phyloP scores from a whole-genome alignment of 495 filamentous ascomycete genomes.

The Penicillium coprophilum region DNA sequence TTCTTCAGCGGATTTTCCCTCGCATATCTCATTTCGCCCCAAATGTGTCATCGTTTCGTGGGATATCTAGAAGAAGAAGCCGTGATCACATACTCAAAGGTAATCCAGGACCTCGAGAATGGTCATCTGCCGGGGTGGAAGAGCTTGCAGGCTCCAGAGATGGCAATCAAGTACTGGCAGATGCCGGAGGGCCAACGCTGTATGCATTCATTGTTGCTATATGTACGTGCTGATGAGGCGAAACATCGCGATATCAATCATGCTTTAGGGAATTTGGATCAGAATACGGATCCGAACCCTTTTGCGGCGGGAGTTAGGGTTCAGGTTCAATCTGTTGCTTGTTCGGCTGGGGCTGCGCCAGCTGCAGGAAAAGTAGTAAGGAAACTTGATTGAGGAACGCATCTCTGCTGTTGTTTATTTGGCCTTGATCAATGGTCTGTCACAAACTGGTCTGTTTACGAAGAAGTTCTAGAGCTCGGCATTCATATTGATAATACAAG shows the following conservation, averaged over 20 bases:
- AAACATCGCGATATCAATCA: conserved; percentile 96
- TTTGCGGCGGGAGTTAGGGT: conserved; percentile 74
- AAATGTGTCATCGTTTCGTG: conserved; percentile 89
- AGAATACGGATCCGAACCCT: conserved; percentile 84
- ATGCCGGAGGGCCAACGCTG: conserved; percentile 79
- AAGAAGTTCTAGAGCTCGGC: neutral
- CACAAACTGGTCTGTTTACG: neutral
- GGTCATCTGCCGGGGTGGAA: conserved; percentile 80
- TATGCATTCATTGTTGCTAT: conserved; percentile 80
- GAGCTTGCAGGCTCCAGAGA: conserved; percentile 72
- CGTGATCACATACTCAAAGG: conserved; percentile 85
- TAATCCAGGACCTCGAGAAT: conserved; percentile 77
- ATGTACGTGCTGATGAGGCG: conserved; percentile 87
- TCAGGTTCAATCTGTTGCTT: conserved; percentile 10
- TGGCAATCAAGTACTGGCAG: conserved; percentile 83
- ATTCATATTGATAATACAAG: neutral
- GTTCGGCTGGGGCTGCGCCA: neutral
- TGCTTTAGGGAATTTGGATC: conserved; percentile 78
- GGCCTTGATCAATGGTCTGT: neutral
- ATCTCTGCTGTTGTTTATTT: neutral
- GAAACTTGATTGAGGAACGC: neutral
- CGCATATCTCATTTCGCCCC: conserved; percentile 80
- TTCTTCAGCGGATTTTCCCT: conserved; percentile 92
- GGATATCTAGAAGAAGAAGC: conserved; percentile 95
- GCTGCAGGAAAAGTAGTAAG: neutral